Evolutionary conservation across 345 rosid genomes (phyloP).

Genomic region (Citrus hindsii): DNA sequence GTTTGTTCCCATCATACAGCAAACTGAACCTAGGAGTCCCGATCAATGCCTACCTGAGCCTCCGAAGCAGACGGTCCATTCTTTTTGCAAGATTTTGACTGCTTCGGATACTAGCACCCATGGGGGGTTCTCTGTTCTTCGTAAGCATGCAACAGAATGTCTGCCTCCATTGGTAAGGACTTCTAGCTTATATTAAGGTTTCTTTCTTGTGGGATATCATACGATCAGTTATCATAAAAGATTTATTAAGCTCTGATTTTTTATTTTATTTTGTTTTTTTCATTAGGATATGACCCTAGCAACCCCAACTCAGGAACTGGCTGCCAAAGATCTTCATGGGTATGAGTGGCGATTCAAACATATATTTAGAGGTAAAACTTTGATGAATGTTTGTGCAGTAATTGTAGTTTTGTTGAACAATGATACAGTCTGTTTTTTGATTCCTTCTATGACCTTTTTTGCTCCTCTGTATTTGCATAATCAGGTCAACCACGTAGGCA

Average conservation of each 20-base stretch:
- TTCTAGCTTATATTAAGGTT: background rate
- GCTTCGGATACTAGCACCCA: slow-evolving; percentile 96
- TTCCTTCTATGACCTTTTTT: background rate
- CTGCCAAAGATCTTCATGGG: slow-evolving; percentile 71
- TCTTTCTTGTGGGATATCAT: background rate
- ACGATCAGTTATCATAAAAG: background rate
- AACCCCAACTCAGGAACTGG: slow-evolving; percentile 68
- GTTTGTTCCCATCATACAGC: slow-evolving; percentile 31
- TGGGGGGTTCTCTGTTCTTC: slow-evolving; percentile 91
- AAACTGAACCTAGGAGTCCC: slow-evolving; percentile 53
- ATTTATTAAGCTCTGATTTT: background rate
- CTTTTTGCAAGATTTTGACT: slow-evolving; percentile 80
- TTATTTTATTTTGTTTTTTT: background rate
- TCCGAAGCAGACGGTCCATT: slow-evolving; percentile 46
- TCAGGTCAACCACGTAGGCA: slow-evolving; percentile 78
- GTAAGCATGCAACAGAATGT: slow-evolving; percentile 85
- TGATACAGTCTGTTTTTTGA: background rate
- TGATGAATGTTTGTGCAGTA: background rate
- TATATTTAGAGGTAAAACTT: slow-evolving; percentile 59
- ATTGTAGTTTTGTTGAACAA: background rate
- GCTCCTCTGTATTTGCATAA: background rate
- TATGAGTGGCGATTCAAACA: slow-evolving; percentile 81
- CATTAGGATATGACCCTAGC: slow-evolving; percentile 49
- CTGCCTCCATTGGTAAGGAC: slow-evolving; percentile 60
- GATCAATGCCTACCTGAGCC: slow-evolving; percentile 46